A percentile compares a stretch with the other conserved stretches of the same genome.
Evolutionary conservation across 1,139 yeast genomes (phyloP).

Genomic region (Geotrichum restrictum): DNA sequence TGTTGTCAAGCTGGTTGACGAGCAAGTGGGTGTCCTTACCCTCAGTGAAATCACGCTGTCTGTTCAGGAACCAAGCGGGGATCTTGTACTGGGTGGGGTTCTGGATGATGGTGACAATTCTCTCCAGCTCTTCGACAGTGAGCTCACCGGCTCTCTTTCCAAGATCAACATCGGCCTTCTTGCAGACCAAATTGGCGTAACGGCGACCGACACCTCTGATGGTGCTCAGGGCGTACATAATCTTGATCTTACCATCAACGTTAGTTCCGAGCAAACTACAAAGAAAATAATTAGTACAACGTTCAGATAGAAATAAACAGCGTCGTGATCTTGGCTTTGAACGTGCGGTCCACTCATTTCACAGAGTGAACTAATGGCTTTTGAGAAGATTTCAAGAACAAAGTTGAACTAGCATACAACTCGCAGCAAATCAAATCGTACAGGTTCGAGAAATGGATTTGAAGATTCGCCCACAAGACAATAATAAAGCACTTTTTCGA

Average conservation of each 20-base stretch:
- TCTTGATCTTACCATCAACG: slow-evolving; percentile 99
- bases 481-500: too few relatives aligned
- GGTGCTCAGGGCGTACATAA: slow-evolving; percentile 99
- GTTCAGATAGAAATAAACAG: too few relatives aligned
- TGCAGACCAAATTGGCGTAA: slow-evolving; percentile 99
- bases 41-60: slow-evolving; percentile 97
- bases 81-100: slow-evolving; percentile 99
- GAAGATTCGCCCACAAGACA: too few relatives aligned
- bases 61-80: slow-evolving; percentile 99
- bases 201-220: slow-evolving; percentile 99
- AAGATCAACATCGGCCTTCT: slow-evolving; percentile 99
- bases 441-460: too few relatives aligned
- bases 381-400: too few relatives aligned
- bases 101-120: slow-evolving; percentile 99
- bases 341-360: too few relatives aligned
- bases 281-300: neutral
- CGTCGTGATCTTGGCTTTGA: too few relatives aligned
- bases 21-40: slow-evolving; percentile 99
- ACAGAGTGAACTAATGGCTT: too few relatives aligned
- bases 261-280: slow-evolving; percentile 97
- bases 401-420: too few relatives aligned
- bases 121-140: slow-evolving; percentile 99
- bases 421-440: too few relatives aligned
- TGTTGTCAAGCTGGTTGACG: slow-evolving; percentile 98
- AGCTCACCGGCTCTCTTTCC: slow-evolving; percentile 99